Conservation (phyloP, 768 basidiomycete genomes). For the Boletellus ananas region DNA sequence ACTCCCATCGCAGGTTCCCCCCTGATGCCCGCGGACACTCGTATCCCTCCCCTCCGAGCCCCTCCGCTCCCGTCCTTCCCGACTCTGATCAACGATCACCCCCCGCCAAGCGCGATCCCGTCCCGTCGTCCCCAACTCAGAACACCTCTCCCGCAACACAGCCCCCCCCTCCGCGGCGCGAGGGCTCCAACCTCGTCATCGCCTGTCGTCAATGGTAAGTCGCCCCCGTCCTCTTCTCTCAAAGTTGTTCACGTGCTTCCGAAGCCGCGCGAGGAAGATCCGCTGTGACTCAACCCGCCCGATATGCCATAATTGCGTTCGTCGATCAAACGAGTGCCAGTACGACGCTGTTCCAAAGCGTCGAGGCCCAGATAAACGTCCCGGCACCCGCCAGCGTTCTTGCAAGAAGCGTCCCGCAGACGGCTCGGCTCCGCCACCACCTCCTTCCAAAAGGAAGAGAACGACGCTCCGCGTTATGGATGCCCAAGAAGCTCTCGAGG, state of each 20-base stretch:
- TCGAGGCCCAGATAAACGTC: conserved; percentile 81
- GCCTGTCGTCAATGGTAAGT: conserved; percentile 81
- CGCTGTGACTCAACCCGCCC: conserved; percentile 83
- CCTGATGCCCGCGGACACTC: conserved; percentile 37
- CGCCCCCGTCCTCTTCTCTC: conserved; percentile 28
- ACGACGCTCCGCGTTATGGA: conserved; percentile 33
- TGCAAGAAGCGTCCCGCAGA: conserved; percentile 75
- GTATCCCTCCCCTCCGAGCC: conserved; percentile 32
- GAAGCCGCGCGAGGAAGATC: conserved; percentile 80
- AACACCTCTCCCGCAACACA: conserved; percentile 24
- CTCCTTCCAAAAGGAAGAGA: conserved; percentile 54
- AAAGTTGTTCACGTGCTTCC: conserved; percentile 29
- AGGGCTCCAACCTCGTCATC: conserved; percentile 68
- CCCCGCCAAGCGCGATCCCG: conserved; percentile 44
- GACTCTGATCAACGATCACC: conserved; percentile 29
- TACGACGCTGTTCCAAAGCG: conserved; percentile 80
- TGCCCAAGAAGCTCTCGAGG: conserved; percentile 26
- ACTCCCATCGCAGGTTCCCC: conserved; percentile 32
- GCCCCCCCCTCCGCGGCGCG: conserved; percentile 40
- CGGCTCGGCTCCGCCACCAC: conserved; percentile 47
- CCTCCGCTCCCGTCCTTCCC: conserved; percentile 19
- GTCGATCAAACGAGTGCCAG: conserved; percentile 71
- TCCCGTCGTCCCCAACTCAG: conserved; percentile 34
- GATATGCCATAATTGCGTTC: conserved; percentile 76
- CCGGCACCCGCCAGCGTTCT: conserved; percentile 77